Evolutionary conservation across 2,329 filamentous ascomycete genomes (phyloP).

Genomic region (Lasiodiplodia sp.): DNA sequence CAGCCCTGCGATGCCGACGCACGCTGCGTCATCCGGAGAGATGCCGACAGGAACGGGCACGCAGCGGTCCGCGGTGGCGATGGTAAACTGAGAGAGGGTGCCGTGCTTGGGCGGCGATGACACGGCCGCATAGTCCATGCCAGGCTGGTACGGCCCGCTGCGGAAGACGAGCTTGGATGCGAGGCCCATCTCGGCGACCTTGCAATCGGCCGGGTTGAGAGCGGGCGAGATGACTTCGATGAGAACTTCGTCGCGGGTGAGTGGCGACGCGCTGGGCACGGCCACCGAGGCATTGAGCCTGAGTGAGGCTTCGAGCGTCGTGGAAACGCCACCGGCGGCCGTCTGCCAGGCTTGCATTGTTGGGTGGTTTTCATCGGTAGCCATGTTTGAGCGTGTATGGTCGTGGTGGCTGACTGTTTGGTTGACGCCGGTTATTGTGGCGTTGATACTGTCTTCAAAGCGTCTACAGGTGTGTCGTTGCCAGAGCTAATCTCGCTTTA

Average conservation of each 20-base stretch:
- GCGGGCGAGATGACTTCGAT: constrained; percentile 62
- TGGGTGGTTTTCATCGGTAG: constrained; percentile 20
- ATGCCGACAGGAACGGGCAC: constrained; percentile 40
- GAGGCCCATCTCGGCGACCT: constrained; percentile 61
- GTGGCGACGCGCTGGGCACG: constrained; percentile 49
- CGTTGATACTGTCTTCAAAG: neutral
- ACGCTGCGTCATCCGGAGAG: constrained; percentile 45
- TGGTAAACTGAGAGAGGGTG: constrained; percentile 42
- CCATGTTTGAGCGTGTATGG: neutral
- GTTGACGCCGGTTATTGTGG: neutral
- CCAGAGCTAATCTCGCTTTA: too few relatives aligned
- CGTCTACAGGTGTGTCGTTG: too few relatives aligned
- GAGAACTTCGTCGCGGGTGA: constrained; percentile 56
- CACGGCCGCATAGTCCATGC: constrained; percentile 61
- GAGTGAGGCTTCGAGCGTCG: constrained; percentile 63
- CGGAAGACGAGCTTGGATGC: constrained; percentile 48
- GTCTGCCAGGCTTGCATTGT: constrained; percentile 69
- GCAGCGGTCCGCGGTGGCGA: constrained; percentile 36
- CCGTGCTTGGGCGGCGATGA: constrained; percentile 45
- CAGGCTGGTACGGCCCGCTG: constrained; percentile 53
- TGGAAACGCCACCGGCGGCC: constrained; percentile 44
- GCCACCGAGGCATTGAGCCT: constrained; percentile 53
- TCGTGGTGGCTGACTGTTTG: neutral
- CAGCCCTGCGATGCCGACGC: constrained; percentile 45
- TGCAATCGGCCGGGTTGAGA: constrained; percentile 72